These are phyloP conservation scores for Talaromyces sp. DNA, from an alignment of 2,329 filamentous ascomycete species.

Conservation along the genomic window DNA sequence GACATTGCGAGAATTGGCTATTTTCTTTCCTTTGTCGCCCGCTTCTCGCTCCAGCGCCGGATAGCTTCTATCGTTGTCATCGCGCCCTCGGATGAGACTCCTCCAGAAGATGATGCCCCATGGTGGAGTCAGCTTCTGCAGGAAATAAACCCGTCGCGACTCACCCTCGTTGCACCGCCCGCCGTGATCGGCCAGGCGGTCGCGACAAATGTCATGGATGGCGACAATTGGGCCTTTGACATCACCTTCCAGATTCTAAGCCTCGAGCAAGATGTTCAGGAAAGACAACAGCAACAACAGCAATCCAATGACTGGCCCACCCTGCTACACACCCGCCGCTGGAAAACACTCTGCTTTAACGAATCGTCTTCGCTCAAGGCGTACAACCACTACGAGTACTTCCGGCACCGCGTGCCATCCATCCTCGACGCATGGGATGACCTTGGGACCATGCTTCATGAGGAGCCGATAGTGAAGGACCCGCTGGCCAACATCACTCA, in stretches of 20 bases:
- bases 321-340: slow-evolving; percentile 57
- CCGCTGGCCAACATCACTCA: slow-evolving; percentile 37
- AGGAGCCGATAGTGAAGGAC: background rate
- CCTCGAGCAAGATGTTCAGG: slow-evolving; percentile 25
- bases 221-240: slow-evolving; percentile 60
- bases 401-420: slow-evolving; percentile 58
- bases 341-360: slow-evolving; percentile 63
- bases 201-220: slow-evolving; percentile 51
- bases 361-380: slow-evolving; percentile 69
- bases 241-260: slow-evolving; percentile 58
- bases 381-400: slow-evolving; percentile 68
- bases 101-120: slow-evolving; percentile 20
- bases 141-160: slow-evolving; percentile 47
- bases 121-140: slow-evolving; percentile 55
- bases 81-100: slow-evolving; percentile 37
- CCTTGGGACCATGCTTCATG: slow-evolving; percentile 14
- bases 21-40: slow-evolving; percentile 35
- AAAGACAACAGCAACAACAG: background rate
- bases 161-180: slow-evolving; percentile 59
- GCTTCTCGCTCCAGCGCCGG: slow-evolving; percentile 26
- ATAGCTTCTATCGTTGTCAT: slow-evolving; percentile 46
- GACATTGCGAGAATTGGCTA: slow-evolving; percentile 27
- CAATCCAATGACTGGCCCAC: slow-evolving; percentile 18
- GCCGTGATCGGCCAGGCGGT: slow-evolving; percentile 57
- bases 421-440: slow-evolving; percentile 47